These are phyloP conservation scores for Pulveroboletus sp. DNA, from an alignment of 768 basidiomycete species.

Conservation along the genomic window DNA sequence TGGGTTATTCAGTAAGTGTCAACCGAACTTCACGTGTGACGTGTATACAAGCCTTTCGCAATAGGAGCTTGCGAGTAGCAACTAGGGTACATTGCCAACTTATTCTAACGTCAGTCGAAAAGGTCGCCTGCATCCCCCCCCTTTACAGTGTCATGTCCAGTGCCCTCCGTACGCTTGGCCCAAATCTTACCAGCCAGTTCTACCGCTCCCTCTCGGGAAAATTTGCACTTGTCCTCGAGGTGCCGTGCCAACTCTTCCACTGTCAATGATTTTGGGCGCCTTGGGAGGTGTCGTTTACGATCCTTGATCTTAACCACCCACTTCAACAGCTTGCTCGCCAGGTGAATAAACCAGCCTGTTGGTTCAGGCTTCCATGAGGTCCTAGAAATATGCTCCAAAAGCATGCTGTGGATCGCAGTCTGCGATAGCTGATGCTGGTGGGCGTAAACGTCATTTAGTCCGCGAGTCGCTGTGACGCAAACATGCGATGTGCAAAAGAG, in stretches of 20 bases:
- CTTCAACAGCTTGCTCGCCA: slow-evolving; percentile 17
- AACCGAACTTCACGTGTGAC: too few relatives aligned
- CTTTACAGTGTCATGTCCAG: slow-evolving; percentile 7
- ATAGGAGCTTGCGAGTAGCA: too few relatives aligned
- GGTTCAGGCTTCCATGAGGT: slow-evolving; percentile 20
- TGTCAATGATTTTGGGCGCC: slow-evolving; percentile 5
- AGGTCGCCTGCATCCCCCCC: background rate
- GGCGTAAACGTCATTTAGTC: slow-evolving; percentile 18
- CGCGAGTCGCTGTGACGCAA: slow-evolving; percentile 35
- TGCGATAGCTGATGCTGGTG: slow-evolving; percentile 31
- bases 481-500: slow-evolving; percentile 29
- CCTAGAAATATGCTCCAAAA: slow-evolving; percentile 13
- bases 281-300: background rate
- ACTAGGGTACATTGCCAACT: background rate
- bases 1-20: background rate
- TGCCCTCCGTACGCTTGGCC: slow-evolving; percentile 9
- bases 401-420: slow-evolving; percentile 18
- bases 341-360: slow-evolving; percentile 18
- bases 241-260: slow-evolving; percentile 11
- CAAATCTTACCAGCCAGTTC: slow-evolving; percentile 17
- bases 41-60: too few relatives aligned
- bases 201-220: slow-evolving; percentile 11
- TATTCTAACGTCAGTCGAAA: background rate
- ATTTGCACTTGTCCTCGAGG: slow-evolving; percentile 14
- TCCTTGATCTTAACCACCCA: slow-evolving; percentile 14